phyloP scores from a whole-genome alignment of 2,329 filamentous ascomycete genomes.

The Talaromyces amestolkiae region DNA sequence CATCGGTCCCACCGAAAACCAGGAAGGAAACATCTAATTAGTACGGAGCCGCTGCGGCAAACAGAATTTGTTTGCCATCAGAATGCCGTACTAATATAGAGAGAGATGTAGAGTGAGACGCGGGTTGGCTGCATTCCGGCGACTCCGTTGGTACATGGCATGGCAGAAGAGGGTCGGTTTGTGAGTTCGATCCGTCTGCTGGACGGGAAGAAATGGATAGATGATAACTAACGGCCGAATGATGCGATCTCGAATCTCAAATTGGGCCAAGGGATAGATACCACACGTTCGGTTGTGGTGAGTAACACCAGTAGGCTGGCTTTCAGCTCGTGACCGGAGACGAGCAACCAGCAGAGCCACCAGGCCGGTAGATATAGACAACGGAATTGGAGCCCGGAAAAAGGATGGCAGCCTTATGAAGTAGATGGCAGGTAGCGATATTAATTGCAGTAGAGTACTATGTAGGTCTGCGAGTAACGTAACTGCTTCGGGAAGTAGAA shows the following conservation, averaged over 20 bases:
- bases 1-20: background rate
- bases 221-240: background rate
- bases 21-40: background rate
- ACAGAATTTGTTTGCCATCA: background rate
- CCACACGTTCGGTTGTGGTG: too few relatives aligned
- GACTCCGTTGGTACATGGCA: conserved; percentile 1
- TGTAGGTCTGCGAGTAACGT: background rate
- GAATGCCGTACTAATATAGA: background rate
- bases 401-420: background rate
- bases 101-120: background rate
- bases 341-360: background rate
- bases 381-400: background rate
- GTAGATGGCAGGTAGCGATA: background rate
- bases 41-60: background rate
- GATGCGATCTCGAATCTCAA: background rate
- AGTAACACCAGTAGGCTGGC: background rate
- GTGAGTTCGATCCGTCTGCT: background rate
- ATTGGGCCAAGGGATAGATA: background rate
- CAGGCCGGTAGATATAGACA: background rate
- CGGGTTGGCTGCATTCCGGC: conserved; percentile 1
- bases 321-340: background rate
- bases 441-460: background rate
- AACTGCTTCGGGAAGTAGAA: background rate
- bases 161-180: background rate
- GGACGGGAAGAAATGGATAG: background rate